phyloP scores from a whole-genome alignment of 345 rosid species.

The Lumnitzera racemosa region DNA sequence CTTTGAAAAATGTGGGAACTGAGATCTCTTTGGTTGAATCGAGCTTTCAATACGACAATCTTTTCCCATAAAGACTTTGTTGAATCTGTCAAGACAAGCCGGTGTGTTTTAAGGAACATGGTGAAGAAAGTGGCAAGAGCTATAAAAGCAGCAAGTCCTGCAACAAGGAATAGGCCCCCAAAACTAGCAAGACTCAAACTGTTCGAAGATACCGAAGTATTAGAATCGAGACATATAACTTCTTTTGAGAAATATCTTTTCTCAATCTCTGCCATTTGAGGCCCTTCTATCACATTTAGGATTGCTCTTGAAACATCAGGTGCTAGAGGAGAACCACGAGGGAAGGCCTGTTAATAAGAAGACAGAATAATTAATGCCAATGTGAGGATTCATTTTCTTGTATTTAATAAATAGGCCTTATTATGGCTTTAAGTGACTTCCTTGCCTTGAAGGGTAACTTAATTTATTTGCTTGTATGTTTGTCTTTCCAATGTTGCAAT shows the following conservation, averaged over 20 bases:
- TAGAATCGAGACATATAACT: neutral
- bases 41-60: neutral
- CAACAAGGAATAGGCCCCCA: neutral
- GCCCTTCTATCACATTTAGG: neutral
- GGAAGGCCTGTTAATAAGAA: neutral
- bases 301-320: neutral
- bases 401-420: no score
- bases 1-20: neutral
- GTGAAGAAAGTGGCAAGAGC: neutral
- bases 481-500: no score
- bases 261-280: neutral
- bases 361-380: neutral
- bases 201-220: neutral
- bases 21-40: neutral
- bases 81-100: neutral
- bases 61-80: neutral
- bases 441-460: no score
- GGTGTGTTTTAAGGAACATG: neutral
- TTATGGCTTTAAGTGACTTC: no score
- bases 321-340: neutral
- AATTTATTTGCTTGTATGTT: no score
- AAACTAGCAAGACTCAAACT: neutral
- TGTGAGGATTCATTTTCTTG: no score
- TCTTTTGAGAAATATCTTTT: neutral
- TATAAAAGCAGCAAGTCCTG: neutral